Base-by-base conservation (phyloP, 1,284 basidiomycete genomes). In the Xerocomus amazonicus region DNA sequence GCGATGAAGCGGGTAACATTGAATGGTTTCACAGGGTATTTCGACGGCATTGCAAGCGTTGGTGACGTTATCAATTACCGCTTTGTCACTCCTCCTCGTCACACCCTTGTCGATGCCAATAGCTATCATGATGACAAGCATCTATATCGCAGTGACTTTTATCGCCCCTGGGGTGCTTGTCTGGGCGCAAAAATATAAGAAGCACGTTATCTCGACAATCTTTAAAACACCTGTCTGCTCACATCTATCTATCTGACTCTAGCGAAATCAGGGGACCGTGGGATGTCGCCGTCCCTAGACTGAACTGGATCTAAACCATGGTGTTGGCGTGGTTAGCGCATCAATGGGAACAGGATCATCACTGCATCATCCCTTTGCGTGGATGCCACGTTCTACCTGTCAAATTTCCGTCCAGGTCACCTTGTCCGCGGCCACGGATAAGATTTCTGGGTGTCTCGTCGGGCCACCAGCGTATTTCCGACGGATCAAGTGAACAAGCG, bases 161-260 rank as follows among this genome's bases (percentile, higher is more conserved):
- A 66, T 82, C 40, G 87, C 84, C 5, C 90, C 90, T 8, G 81
- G 70, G 28, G 70, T 87, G 38, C 71, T 91, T 29, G 77, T 91
- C 46, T 90, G 87, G 87, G 86, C 87, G 3, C 90, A 92, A 70
- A 79, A 77, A 62, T 88, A 81, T 70, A 92, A 92, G 73, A 91
- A 91, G 89, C 84, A 59, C 48, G 79, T 73, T 16, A 28, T 50
- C 40, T 49, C 39, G 13, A 31, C 32, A 1, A 50, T 50, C 47
- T 56, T 50, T 31, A 43, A 38, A 38, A 45, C 32, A 34, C 47
- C 43, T 2, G 57, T 36, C 53, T 74, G 69, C 61, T 51, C 51
- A 56, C 52, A 45, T 27, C 19, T 23, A n/a, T n/a, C 38, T 27
- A 6, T 48, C 14, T 28, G 45, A 26, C 52, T 51, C 41, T 57